Evolutionary conservation across 2,329 filamentous ascomycete species (phyloP).

Genomic region (Fusarium buxicola): DNA sequence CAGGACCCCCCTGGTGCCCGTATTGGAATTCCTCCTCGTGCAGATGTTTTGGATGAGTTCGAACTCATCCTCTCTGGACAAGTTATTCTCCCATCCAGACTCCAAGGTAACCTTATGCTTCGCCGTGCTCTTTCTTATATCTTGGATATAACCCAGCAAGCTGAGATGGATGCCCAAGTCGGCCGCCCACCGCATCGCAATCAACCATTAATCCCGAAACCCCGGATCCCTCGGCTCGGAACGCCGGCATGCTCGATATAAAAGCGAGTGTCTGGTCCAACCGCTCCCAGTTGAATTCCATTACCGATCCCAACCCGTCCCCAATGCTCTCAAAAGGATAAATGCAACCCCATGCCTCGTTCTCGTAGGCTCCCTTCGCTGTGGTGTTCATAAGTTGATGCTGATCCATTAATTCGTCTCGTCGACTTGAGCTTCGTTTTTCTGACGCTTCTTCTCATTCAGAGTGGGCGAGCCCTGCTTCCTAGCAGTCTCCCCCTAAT

Average conservation of each 20-base stretch:
- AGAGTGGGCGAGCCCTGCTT: conserved; percentile 1
- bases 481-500: not conserved
- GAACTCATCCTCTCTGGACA: not conserved
- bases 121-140: conserved; percentile 1
- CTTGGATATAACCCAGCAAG: not conserved
- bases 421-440: conserved; percentile 21
- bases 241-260: conserved; percentile 37
- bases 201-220: conserved; percentile 23
- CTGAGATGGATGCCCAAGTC: conserved; percentile 6
- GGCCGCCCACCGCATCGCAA: conserved; percentile 5
- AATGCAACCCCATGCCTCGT: conserved; percentile 27
- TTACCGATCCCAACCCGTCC: conserved; percentile 20
- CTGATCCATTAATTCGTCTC: conserved; percentile 41
- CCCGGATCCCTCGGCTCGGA: conserved; percentile 17
- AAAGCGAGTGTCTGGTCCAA: conserved; percentile 37
- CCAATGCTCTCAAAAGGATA: conserved; percentile 21
- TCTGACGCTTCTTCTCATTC: not conserved
- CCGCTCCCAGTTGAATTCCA: conserved; percentile 29
- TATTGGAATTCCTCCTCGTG: not conserved
- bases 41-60: not conserved
- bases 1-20: not conserved
- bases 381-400: conserved; percentile 38
- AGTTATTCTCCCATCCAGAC: not conserved
- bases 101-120: not conserved
- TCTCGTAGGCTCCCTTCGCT: conserved; percentile 16